Conservation (phyloP, 805 yeast species). For the Ogataea pini region DNA sequence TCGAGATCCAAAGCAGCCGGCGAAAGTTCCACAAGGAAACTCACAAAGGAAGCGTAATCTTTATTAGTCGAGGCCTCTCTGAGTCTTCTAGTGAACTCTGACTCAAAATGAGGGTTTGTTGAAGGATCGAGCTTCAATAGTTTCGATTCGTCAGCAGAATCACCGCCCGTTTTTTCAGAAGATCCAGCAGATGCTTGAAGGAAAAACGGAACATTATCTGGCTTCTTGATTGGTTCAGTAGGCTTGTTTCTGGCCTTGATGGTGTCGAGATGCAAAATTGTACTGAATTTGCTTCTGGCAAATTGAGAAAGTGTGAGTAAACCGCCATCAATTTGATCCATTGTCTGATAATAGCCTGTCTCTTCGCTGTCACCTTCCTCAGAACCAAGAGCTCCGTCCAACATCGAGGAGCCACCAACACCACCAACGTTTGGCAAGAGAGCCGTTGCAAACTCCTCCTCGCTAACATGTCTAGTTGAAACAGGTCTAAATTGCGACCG, state of each 20-base stretch:
- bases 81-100: slow-evolving; percentile 66
- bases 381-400: slow-evolving; percentile 74
- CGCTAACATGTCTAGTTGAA: slow-evolving; percentile 72
- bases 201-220: slow-evolving; percentile 81
- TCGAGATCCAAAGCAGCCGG: slow-evolving; percentile 86
- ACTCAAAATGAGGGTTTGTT: slow-evolving; percentile 54
- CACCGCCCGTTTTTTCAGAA: slow-evolving; percentile 70
- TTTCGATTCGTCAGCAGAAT: slow-evolving; percentile 44
- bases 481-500: slow-evolving; percentile 78
- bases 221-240: slow-evolving; percentile 80
- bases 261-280: slow-evolving; percentile 76
- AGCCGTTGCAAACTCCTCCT: slow-evolving; percentile 68
- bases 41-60: slow-evolving; percentile 53
- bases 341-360: slow-evolving; percentile 46
- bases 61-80: slow-evolving; percentile 47
- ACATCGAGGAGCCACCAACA: slow-evolving; percentile 65
- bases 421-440: slow-evolving; percentile 77
- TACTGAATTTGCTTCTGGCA: slow-evolving; percentile 76
- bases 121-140: slow-evolving; percentile 38
- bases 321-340: slow-evolving; percentile 60
- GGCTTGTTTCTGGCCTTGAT: slow-evolving; percentile 90
- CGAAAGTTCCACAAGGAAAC: slow-evolving; percentile 56
- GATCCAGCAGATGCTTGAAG: slow-evolving; percentile 59
- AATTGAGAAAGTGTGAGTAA: slow-evolving; percentile 74
- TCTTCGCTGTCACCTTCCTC: slow-evolving; percentile 31